Conservation (phyloP, 2,329 filamentous ascomycete species). For the Sporothrix inflata region DNA sequence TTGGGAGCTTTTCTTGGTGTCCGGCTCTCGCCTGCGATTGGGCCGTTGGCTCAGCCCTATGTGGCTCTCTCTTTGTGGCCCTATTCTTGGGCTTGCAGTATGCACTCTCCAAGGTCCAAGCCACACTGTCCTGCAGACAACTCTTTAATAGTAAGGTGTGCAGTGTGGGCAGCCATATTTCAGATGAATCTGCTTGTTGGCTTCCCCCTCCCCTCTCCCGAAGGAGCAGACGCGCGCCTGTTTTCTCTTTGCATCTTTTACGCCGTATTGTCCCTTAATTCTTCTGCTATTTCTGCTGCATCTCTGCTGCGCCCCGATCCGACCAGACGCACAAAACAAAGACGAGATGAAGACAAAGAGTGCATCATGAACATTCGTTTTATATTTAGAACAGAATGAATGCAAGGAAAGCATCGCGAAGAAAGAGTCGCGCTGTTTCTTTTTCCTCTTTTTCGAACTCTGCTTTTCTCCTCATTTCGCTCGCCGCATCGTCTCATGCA, state of each 20-base stretch:
- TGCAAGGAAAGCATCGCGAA: not conserved
- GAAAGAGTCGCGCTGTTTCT: not conserved
- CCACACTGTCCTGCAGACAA: constrained; percentile 23
- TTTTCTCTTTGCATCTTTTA: not conserved
- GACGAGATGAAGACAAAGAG: constrained; percentile 20
- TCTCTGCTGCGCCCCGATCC: constrained; percentile 28
- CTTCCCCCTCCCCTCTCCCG: not conserved
- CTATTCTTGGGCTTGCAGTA: constrained; percentile 1
- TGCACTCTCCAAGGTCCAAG: constrained; percentile 8
- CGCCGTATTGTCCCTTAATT: no score
- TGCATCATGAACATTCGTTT: not conserved
- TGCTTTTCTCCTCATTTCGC: not conserved
- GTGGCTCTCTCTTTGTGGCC: not conserved
- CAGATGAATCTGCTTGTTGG: constrained; percentile 9
- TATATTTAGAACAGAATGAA: constrained; percentile 24
- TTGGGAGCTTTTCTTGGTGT: not conserved
- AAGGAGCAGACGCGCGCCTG: constrained; percentile 23
- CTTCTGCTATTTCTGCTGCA: not conserved
- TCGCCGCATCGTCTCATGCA: not conserved
- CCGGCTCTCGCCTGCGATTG: constrained; percentile 8
- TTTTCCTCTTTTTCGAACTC: not conserved
- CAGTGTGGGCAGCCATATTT: not conserved
- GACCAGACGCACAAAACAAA: not conserved
- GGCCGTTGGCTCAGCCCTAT: constrained; percentile 33
- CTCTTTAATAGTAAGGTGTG: not conserved